phyloP scores from a whole-genome alignment of 805 yeast species.

The Phaffomyces opuntiae region DNA sequence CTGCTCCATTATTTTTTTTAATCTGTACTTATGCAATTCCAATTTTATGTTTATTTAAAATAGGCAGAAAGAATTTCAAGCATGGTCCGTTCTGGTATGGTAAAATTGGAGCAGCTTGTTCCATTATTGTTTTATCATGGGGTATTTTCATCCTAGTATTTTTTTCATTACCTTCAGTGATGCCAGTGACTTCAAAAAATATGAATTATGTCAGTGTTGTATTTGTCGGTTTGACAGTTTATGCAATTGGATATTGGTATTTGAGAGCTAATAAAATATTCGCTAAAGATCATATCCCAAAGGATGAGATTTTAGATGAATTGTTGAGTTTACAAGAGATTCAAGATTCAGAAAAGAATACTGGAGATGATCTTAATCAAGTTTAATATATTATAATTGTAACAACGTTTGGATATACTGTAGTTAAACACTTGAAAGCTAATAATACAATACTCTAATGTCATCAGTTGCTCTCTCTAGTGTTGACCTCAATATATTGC shows the following conservation, averaged over 20 bases:
- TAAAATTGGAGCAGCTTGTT: constrained; percentile 40
- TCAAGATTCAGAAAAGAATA: too few species aligned
- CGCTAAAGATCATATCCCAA: constrained; percentile 18
- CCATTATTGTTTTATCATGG: constrained; percentile 40
- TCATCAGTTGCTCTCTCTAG: too few species aligned
- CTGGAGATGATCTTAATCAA: too few species aligned
- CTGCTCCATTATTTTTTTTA: constrained; percentile 37
- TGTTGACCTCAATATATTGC: too few species aligned
- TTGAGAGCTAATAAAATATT: constrained; percentile 30
- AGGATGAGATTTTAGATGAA: constrained; percentile 1
- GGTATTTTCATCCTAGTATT: constrained; percentile 51
- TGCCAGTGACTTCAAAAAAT: constrained; percentile 53
- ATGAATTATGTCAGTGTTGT: constrained; percentile 68
- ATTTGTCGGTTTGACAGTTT: constrained; percentile 38
- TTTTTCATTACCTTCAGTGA: constrained; percentile 55
- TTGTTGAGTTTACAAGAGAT: not conserved
- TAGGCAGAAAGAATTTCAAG: constrained; percentile 43
- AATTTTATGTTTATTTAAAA: constrained; percentile 36
- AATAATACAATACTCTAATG: too few species aligned
- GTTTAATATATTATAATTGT: too few species aligned
- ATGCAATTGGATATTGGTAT: constrained; percentile 47
- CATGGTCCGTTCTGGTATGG: constrained; percentile 68
- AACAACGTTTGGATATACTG: too few species aligned
- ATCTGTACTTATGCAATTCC: constrained; percentile 50
- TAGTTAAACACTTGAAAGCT: too few species aligned